Percentiles rank a stretch among this genome's conserved stretches.
Conservation (phyloP, 2,329 filamentous ascomycete species). For the Thermochaetoides dissita region DNA sequence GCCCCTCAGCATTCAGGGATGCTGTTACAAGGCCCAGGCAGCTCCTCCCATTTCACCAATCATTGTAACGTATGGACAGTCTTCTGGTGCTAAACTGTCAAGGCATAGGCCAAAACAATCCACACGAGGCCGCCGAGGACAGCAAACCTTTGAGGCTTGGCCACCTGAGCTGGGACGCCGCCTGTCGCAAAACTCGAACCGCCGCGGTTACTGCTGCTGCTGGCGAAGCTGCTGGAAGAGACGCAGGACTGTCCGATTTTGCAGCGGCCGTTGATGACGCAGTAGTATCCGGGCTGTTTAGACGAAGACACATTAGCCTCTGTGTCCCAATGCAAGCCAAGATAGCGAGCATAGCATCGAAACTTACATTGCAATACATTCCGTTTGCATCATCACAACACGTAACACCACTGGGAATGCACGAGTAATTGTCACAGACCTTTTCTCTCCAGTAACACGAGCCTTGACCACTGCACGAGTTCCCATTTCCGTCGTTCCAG, state of each 20-base stretch:
- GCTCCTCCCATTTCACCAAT: no score
- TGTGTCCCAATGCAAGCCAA: not conserved
- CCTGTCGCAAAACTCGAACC: not conserved
- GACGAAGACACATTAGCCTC: not conserved
- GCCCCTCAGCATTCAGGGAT: no score
- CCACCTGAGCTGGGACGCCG: no score
- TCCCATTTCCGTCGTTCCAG: no score
- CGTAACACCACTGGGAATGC: constrained; percentile 5
- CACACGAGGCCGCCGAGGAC: no score
- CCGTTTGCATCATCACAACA: constrained; percentile 6
- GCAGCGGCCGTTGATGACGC: constrained; percentile 5
- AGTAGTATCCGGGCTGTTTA: constrained; percentile 6
- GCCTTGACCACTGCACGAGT: no score
- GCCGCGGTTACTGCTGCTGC: not conserved
- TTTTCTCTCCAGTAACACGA: no score
- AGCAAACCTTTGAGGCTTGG: no score
- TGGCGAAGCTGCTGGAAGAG: not conserved
- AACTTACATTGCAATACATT: constrained; percentile 7
- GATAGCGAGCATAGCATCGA: not conserved
- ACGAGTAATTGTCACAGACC: not conserved
- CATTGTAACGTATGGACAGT: no score
- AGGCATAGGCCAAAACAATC: no score
- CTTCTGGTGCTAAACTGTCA: no score
- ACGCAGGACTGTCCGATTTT: constrained; percentile 6
- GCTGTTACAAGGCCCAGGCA: no score